These are phyloP conservation scores for Tricholoma sp. DNA, from an alignment of 768 basidiomycete genomes.

Conservation along the genomic window DNA sequence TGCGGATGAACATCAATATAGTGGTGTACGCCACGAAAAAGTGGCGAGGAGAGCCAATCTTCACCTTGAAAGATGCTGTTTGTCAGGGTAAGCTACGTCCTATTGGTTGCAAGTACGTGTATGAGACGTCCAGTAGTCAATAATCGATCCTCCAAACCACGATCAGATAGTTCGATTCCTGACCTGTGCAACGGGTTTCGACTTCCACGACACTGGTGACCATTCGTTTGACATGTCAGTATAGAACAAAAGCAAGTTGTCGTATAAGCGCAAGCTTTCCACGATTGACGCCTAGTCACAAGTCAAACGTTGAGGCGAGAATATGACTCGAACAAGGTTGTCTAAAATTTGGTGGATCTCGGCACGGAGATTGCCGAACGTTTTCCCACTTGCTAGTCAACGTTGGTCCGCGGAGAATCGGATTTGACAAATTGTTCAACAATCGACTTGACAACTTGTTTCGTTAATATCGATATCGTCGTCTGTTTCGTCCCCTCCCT, in stretches of 20 bases:
- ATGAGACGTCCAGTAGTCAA: background rate
- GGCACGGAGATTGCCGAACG: background rate
- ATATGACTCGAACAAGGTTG: too few relatives aligned
- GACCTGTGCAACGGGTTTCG: slow-evolving; percentile 73
- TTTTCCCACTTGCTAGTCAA: background rate
- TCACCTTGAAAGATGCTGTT: slow-evolving; percentile 52
- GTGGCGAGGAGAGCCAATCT: slow-evolving; percentile 8
- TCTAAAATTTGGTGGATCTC: background rate
- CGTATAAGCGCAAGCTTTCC: background rate
- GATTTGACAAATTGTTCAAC: too few relatives aligned
- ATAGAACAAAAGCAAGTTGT: too few relatives aligned
- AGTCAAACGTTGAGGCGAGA: too few relatives aligned
- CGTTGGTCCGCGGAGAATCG: too few relatives aligned
- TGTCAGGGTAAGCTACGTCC: slow-evolving; percentile 71
- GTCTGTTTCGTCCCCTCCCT: too few relatives aligned
- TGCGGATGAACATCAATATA: slow-evolving; percentile 5
- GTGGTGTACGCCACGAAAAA: background rate
- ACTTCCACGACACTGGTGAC: slow-evolving; percentile 78
- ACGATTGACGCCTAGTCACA: too few relatives aligned
- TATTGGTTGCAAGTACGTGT: slow-evolving; percentile 19
- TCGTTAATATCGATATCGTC: too few relatives aligned
- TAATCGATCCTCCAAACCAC: background rate
- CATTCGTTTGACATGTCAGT: slow-evolving; percentile 31
- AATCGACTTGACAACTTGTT: too few relatives aligned
- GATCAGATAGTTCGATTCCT: slow-evolving; percentile 5